Percentiles rank a stretch among this genome's conserved stretches.
Conservation (phyloP, 2,329 filamentous ascomycete genomes). For the Ascochyta clinopodiicola region DNA sequence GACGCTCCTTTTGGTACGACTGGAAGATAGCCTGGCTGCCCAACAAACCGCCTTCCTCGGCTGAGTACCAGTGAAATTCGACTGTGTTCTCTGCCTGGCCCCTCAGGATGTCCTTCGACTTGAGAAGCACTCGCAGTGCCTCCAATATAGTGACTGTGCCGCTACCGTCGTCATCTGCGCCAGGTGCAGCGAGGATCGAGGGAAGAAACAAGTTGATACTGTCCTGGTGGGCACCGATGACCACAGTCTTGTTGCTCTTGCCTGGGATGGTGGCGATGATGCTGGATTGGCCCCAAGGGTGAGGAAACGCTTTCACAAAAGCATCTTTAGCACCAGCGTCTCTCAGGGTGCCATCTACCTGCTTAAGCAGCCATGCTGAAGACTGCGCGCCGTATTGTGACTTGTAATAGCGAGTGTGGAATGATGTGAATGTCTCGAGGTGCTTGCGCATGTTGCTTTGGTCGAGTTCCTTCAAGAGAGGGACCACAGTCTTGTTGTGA, state of each 20-base stretch:
- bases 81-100: slow-evolving; percentile 83
- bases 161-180: slow-evolving; percentile 94
- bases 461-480: slow-evolving; percentile 71
- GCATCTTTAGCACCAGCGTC: slow-evolving; percentile 75
- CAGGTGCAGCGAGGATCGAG: slow-evolving; percentile 81
- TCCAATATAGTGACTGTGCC: slow-evolving; percentile 95
- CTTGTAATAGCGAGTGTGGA: slow-evolving; percentile 84
- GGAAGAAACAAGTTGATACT: slow-evolving; percentile 93
- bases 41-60: slow-evolving; percentile 85
- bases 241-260: slow-evolving; percentile 79
- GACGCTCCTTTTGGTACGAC: slow-evolving; percentile 73
- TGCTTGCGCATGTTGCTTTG: slow-evolving; percentile 79
- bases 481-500: slow-evolving; percentile 69
- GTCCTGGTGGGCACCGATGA: slow-evolving; percentile 81
- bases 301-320: slow-evolving; percentile 74
- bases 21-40: slow-evolving; percentile 91
- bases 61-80: slow-evolving; percentile 97
- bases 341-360: slow-evolving; percentile 74
- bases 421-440: slow-evolving; percentile 77
- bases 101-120: slow-evolving; percentile 70
- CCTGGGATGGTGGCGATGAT: slow-evolving; percentile 93
- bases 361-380: slow-evolving; percentile 82
- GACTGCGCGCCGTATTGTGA: slow-evolving; percentile 81
- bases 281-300: slow-evolving; percentile 87
- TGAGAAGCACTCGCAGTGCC: slow-evolving; percentile 80